These are phyloP conservation scores for Rosa chinensis DNA, from an alignment of 306 rosid genomes.

Conservation along the genomic window DNA sequence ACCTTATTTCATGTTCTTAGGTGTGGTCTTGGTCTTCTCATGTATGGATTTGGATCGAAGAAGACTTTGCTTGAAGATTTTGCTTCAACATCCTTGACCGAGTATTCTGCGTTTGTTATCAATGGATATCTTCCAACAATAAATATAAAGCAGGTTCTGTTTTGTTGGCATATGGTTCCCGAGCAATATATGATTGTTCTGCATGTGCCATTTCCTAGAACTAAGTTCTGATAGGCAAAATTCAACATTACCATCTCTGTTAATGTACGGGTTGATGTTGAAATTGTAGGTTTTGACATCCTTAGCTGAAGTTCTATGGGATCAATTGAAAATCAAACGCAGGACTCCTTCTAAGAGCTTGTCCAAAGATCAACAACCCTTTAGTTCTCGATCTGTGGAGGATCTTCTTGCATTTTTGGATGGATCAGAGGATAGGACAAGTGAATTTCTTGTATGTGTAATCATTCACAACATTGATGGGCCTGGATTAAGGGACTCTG, in stretches of 20 bases:
- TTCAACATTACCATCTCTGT: background rate
- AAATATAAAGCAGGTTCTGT: conserved; percentile 75
- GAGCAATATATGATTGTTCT: background rate
- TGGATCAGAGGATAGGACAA: conserved; percentile 50
- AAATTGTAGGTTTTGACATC: conserved; percentile 60
- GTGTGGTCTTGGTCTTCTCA: conserved; percentile 73
- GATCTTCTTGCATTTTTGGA: conserved; percentile 76
- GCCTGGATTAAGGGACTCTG: conserved; percentile 82
- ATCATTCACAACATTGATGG: conserved; percentile 90
- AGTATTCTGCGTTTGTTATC: conserved; percentile 72
- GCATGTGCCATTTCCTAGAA: background rate
- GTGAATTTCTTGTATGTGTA: conserved; percentile 52
- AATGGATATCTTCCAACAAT: conserved; percentile 87
- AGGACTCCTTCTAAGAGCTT: conserved; percentile 37
- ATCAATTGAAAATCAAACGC: conserved; percentile 59
- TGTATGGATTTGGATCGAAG: conserved; percentile 98
- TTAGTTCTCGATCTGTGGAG: conserved; percentile 68
- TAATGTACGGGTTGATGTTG: background rate
- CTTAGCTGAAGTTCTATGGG: conserved; percentile 70
- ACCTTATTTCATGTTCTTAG: conserved; percentile 30
- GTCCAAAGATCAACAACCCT: conserved; percentile 53
- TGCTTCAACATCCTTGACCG: conserved; percentile 62
- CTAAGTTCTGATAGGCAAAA: background rate
- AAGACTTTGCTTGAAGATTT: conserved; percentile 85
- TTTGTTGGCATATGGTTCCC: background rate